These are phyloP conservation scores for Eutypa lata DNA, from an alignment of 2,329 filamentous ascomycete genomes.

Conservation along the genomic window DNA sequence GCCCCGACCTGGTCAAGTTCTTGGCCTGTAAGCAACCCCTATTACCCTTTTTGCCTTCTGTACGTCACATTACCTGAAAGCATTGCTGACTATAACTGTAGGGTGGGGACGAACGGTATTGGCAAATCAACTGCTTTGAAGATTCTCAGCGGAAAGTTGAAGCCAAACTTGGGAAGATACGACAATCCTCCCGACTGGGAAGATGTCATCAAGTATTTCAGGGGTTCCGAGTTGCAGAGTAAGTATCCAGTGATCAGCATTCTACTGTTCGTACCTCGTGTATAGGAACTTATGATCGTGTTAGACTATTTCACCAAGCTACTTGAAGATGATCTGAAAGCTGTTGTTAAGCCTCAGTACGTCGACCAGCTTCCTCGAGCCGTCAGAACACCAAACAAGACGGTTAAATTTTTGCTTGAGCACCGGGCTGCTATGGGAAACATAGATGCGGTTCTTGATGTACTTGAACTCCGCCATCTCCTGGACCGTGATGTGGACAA, in stretches of 20 bases:
- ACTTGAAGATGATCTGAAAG: slow-evolving; percentile 93
- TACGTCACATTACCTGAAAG: not conserved
- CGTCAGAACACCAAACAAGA: slow-evolving; percentile 76
- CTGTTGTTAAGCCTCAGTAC: slow-evolving; percentile 98
- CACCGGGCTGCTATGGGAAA: slow-evolving; percentile 75
- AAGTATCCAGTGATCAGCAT: slow-evolving; percentile 36
- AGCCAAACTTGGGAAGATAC: slow-evolving; percentile 92
- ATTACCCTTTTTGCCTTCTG: not conserved
- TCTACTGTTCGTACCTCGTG: not conserved
- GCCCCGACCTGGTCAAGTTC: slow-evolving; percentile 89
- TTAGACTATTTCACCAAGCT: slow-evolving; percentile 98
- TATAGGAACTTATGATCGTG: slow-evolving; percentile 15
- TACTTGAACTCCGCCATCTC: slow-evolving; percentile 84
- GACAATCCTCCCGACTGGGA: slow-evolving; percentile 99
- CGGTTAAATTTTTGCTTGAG: slow-evolving; percentile 75
- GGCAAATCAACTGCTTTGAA: slow-evolving; percentile 99
- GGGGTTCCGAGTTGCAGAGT: slow-evolving; percentile 97
- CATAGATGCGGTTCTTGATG: slow-evolving; percentile 75
- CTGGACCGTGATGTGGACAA: slow-evolving; percentile 86
- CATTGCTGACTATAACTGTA: not conserved
- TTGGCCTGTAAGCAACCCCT: slow-evolving; percentile 60
- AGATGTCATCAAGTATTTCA: slow-evolving; percentile 97
- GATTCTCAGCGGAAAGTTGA: slow-evolving; percentile 96
- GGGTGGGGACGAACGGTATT: slow-evolving; percentile 97
- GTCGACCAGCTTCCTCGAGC: slow-evolving; percentile 97